Evolutionary conservation across 805 yeast species (phyloP), one percentile per base, ranked within the genome.

Genomic region (Yamadazyma phyllophila): DNA sequence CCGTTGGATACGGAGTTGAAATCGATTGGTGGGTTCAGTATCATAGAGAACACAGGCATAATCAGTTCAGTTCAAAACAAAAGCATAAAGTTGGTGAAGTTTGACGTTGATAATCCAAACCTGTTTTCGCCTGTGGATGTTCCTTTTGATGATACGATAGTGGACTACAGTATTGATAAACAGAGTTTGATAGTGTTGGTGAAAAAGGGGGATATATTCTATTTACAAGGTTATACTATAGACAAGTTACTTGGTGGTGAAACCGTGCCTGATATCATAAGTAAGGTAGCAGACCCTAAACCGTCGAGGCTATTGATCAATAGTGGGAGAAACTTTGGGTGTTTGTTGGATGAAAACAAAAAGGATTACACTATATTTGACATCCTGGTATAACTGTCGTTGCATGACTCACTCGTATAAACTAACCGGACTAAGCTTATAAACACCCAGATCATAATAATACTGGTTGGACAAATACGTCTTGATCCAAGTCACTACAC

Each of bases 341-440:
- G 76, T 47, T 47, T 78, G 12, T 48, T 77, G 30, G 80, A 75
- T 49, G 50, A 57, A 7, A 55, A 68, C 20, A 69, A 59, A 41
- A 71, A 66, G 48, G 63, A 68, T 42, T 76, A 74, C 43, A 38
- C 27, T 24, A 34, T 36, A 36, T 29, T 52, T 53, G 24, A 20
- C 24, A 20, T 20, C 6, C 24, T 4, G 24, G 24, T 20, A 4
- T 20, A 20, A 6, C n/a, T n/a, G n/a, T n/a, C n/a, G n/a, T n/a
- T n/a, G n/a, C n/a, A n/a, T n/a, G n/a, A 4, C 7, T 33, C 54
- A 59, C 50, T 60, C 64, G 41, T 57, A 60, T 40, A 63, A 57
- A 11, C 51, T 48, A 56, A 63, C 53, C 43, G 63, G 56, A 42
- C 63, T 60, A 54, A 59, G 33, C 32, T 42, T 34, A 44, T 58